Evolutionary conservation across 179 eudicot species (phyloP), one percentile per base, ranked within the genome.

Genomic region (Silene noctiflora): DNA sequence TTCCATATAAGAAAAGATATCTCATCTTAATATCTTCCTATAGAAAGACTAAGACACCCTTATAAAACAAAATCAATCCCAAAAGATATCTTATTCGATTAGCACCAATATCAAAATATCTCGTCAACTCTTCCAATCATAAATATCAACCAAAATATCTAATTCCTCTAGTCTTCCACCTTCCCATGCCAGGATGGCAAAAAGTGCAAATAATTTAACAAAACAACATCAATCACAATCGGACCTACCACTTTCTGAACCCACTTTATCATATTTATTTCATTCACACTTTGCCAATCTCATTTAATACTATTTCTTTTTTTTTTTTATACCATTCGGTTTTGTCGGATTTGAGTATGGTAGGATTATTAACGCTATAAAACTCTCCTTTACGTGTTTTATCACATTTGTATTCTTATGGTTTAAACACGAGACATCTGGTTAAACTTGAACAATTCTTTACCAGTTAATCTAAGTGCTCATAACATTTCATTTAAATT

Each of bases 161-260:
- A 13, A 13, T 51, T 3, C 24, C 12, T 51, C 58, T 66, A 66
- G n/a, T 29, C 35, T 6, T 66, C 17, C 19, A 17, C 39, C 42
- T 69, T 39, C 55, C 27, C 51, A 71, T 77, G 75, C 75, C 80
- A 70, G 53, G 63, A 17, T 20, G 80, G 80, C 80, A 77, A 70
- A 77, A 77, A 77, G 80, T 71, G 80, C 75, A 24, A 71, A 60
- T 77, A 46, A 70, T 70, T 77, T 61, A 70, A 60, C 21, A 46
- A 48, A 53, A n/a, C n/a, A 16, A 48, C 25, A 42, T 33, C 22
- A 31, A 68, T 42, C 14, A 42, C 20, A 0, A 0, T 56, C 4
- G 63, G 69, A 17, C 75, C 80, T 20, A 14, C 63, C 42, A 25
- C 72, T 67, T 12, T 6, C 64, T 53, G 22, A 19, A 13, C 62